Base-by-base conservation (phyloP, 2,329 filamentous ascomycete species). In the Tolypocladium guangdongense region DNA sequence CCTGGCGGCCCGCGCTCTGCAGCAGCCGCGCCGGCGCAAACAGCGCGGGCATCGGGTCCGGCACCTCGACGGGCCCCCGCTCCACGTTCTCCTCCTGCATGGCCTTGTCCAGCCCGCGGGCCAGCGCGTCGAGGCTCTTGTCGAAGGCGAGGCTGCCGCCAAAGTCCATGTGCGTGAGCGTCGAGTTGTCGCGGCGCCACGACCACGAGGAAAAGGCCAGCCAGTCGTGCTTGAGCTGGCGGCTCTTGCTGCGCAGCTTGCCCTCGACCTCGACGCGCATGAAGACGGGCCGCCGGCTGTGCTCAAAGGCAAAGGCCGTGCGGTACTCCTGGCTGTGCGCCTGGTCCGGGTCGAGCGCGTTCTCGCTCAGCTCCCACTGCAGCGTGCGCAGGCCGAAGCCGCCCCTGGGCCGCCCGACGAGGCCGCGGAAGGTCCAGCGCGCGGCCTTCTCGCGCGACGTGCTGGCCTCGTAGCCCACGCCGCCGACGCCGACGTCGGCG, bases 251-350 rank as follows among this genome's bases (percentile, higher is more conserved):
- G 7, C 43, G 53, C 30, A 54, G 45, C 20, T 27, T 49, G 45
- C 53, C 53, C 27, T 45, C 41, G 18, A 54, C 48, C 50, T 54
- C 53, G 38, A 52, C 53, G 41, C 53, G 53, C 49, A 52, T 49
- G 35, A 18, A 54, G 35, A 54, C 49, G 37, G 49, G 53, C 22
- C 33, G 46, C 39, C 18, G 20, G 12, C 37, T 32, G 43, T 56
- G 54, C 37, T 54, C 50, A 35, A 55, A 57, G 10, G 56, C 52
- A 51, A 55, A 57, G 5, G 46, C 56, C 16, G 56, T 57, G 24
- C 24, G 46, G 20, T 51, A 54, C 20, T 55, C 56, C 20, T 48
- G 52, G 20, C 50, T 38, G 35, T 49, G 46, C 11, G 48, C n/a
- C 35, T 52, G 54, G n/a, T 41, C 54, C 16, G 24, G 51, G 22